Percentiles rank a stretch among this genome's conserved stretches.
Conservation (phyloP, 164 flowering plant genomes). For the Magnolia kwangsiensis region DNA sequence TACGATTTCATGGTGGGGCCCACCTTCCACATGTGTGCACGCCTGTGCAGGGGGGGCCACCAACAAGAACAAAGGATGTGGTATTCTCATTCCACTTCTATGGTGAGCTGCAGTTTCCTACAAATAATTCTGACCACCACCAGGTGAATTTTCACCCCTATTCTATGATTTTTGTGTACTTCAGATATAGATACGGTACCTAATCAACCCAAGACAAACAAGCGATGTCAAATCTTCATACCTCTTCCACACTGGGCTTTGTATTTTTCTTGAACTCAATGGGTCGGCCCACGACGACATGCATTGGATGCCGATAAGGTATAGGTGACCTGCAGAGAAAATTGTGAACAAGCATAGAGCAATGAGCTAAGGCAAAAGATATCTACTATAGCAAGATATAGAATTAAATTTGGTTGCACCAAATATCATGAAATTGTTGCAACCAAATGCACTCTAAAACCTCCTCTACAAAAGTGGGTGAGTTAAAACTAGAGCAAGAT, state of each 20-base stretch:
- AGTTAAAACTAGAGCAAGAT: too few species aligned
- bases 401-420: too few species aligned
- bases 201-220: neutral
- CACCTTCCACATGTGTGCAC: too few species aligned
- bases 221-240: constrained; percentile 14
- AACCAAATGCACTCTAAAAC: too few species aligned
- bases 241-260: constrained; percentile 72
- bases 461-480: too few species aligned
- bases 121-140: neutral
- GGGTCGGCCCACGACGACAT: constrained; percentile 83
- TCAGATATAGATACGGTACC: too few species aligned
- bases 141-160: neutral
- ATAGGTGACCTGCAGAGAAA: constrained; percentile 51
- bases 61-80: neutral
- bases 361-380: too few species aligned
- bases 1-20: too few species aligned
- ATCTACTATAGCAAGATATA: too few species aligned
- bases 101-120: neutral
- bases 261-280: constrained; percentile 60
- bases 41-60: too few species aligned
- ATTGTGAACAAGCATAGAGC: neutral
- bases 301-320: constrained; percentile 63
- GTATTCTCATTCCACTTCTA: neutral
- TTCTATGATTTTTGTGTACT: too few species aligned
- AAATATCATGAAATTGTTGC: too few species aligned